Conservation (phyloP, 805 yeast genomes). For the Metschnikowia anglica region DNA sequence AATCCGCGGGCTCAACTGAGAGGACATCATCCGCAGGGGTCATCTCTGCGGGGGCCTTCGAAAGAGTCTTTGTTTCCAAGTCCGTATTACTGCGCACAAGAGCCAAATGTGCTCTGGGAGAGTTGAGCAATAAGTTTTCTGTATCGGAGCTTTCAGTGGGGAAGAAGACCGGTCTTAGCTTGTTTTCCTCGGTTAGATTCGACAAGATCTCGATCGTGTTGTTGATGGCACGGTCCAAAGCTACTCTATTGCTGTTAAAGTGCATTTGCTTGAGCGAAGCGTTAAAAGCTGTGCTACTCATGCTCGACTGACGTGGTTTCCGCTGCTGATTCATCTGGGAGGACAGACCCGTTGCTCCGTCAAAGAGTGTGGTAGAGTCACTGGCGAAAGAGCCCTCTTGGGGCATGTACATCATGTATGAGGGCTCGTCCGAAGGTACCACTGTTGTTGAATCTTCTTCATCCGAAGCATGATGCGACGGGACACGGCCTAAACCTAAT, state of each 20-base stretch:
- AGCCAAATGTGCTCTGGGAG: slow-evolving; percentile 53
- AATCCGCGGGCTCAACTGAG: slow-evolving; percentile 28
- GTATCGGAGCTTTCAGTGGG: slow-evolving; percentile 46
- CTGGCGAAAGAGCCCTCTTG: slow-evolving; percentile 31
- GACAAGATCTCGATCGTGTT: slow-evolving; percentile 50
- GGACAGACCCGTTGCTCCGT: slow-evolving; percentile 29
- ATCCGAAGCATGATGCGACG: slow-evolving; percentile 4
- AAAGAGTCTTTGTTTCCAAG: slow-evolving; percentile 19
- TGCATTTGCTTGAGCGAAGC: slow-evolving; percentile 70
- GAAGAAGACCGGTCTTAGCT: slow-evolving; percentile 58
- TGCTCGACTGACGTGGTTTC: slow-evolving; percentile 18
- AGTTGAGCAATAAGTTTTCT: slow-evolving; percentile 43
- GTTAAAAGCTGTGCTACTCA: slow-evolving; percentile 32
- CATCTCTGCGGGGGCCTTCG: slow-evolving; percentile 20
- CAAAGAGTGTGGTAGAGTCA: slow-evolving; percentile 31
- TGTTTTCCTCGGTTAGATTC: slow-evolving; percentile 57
- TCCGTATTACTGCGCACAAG: slow-evolving; percentile 43
- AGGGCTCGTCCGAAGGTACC: slow-evolving; percentile 17
- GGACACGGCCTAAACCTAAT: slow-evolving; percentile 2
- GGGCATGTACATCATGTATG: slow-evolving; percentile 30
- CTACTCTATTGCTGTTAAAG: slow-evolving; percentile 69
- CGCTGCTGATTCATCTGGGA: slow-evolving; percentile 10
- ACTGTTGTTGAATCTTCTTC: slow-evolving; percentile 15
- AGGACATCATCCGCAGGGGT: slow-evolving; percentile 19
- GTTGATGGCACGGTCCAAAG: slow-evolving; percentile 61